Conservation (phyloP, 768 basidiomycete species). For the Infundibulicybe gibba region DNA sequence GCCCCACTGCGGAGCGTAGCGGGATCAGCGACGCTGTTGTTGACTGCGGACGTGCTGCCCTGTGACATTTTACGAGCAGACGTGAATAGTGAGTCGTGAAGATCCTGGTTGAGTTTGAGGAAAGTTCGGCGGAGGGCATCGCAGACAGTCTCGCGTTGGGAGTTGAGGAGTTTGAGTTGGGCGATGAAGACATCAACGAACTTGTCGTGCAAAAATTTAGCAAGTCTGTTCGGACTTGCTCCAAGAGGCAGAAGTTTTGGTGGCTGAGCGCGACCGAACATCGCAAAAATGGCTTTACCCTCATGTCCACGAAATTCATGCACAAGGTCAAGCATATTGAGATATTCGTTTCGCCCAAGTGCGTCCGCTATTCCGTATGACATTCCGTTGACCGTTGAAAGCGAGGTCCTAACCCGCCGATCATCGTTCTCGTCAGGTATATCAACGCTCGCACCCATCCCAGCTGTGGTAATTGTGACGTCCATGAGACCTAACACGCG, state of each 20-base stretch:
- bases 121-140: constrained; percentile 89
- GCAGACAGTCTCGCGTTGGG: constrained; percentile 47
- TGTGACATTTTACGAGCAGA: constrained; percentile 67
- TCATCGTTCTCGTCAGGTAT: constrained; percentile 86
- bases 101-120: constrained; percentile 77
- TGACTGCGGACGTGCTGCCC: constrained; percentile 42
- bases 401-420: constrained; percentile 87
- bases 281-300: constrained; percentile 89
- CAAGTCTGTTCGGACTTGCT: constrained; percentile 60
- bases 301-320: constrained; percentile 75
- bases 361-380: constrained; percentile 96
- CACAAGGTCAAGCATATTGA: constrained; percentile 92
- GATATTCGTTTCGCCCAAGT: constrained; percentile 71
- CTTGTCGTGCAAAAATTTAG: constrained; percentile 82
- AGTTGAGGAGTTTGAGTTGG: constrained; percentile 50
- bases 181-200: constrained; percentile 61
- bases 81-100: constrained; percentile 64
- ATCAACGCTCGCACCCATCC: constrained; percentile 43
- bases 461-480: constrained; percentile 75
- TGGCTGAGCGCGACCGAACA: constrained; percentile 81
- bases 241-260: constrained; percentile 35
- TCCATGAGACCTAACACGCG: constrained; percentile 97
- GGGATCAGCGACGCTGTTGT: constrained; percentile 32
- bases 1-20: constrained; percentile 69
- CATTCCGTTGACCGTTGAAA: constrained; percentile 87